Percentiles rank a stretch among this genome's conserved stretches.
These are phyloP conservation scores for Penicillium tannophilum DNA, from an alignment of 495 filamentous ascomycete genomes.

Conservation along the genomic window DNA sequence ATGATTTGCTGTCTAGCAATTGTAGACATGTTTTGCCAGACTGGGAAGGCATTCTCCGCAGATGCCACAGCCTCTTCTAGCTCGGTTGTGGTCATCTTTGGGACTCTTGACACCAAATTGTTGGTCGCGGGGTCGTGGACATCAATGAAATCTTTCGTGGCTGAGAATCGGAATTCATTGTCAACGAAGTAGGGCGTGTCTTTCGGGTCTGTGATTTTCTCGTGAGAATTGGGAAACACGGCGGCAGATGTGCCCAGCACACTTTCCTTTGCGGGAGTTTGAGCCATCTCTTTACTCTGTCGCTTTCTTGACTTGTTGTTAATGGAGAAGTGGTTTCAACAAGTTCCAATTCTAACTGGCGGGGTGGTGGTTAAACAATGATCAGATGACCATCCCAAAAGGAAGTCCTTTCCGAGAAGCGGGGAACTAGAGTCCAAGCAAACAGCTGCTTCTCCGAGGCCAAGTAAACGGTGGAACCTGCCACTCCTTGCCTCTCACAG, in stretches of 20 bases:
- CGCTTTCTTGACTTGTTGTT: not conserved
- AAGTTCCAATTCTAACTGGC: not conserved
- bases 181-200: constrained; percentile 12
- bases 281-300: not conserved
- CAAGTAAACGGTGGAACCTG: not conserved
- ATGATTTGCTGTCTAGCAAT: constrained; percentile 17
- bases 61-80: constrained; percentile 6
- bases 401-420: not conserved
- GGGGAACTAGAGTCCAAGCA: not conserved
- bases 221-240: constrained; percentile 6
- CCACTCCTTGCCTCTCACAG: not conserved
- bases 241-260: constrained; percentile 4
- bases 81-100: constrained; percentile 9
- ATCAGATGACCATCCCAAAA: constrained; percentile 2
- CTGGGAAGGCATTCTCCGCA: constrained; percentile 10
- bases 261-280: not conserved
- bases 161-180: constrained; percentile 10
- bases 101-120: constrained; percentile 11
- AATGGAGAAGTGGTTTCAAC: not conserved
- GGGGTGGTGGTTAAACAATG: not conserved
- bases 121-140: constrained; percentile 18
- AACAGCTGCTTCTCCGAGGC: not conserved
- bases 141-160: constrained; percentile 11
- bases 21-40: constrained; percentile 8
- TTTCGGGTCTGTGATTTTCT: not conserved